Evolutionary conservation across 441 rosid genomes (phyloP).

Genomic region (Bocquillonia castaneifolia): DNA sequence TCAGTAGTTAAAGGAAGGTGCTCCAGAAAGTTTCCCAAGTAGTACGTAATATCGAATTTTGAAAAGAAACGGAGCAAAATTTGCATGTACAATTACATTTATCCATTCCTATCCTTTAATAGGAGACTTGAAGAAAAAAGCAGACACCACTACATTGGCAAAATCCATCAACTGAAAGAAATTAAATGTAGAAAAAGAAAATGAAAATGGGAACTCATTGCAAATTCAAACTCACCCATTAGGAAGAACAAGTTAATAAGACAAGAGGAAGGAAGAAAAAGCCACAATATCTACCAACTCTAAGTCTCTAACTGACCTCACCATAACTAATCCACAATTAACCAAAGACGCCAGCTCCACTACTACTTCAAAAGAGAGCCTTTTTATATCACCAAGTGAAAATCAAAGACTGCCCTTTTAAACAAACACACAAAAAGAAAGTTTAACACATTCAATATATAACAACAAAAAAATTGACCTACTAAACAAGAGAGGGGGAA

Average conservation of each 20-base stretch:
- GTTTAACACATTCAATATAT: background rate
- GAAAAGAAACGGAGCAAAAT: slow-evolving; percentile 11
- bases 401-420: background rate
- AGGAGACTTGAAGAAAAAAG: slow-evolving; percentile 4
- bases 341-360: slow-evolving; percentile 28
- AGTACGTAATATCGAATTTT: background rate
- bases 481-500: background rate
- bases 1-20: background rate
- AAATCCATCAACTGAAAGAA: slow-evolving; percentile 7
- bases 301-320: slow-evolving; percentile 27
- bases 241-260: slow-evolving; percentile 3
- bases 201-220: slow-evolving; percentile 6
- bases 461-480: slow-evolving; percentile 9
- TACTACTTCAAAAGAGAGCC: slow-evolving; percentile 4
- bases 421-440: background rate
- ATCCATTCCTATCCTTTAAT: background rate
- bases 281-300: slow-evolving; percentile 30
- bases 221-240: slow-evolving; percentile 10
- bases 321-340: slow-evolving; percentile 28
- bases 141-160: slow-evolving; percentile 9
- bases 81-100: background rate
- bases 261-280: slow-evolving; percentile 1
- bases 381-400: slow-evolving; percentile 15
- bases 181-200: background rate
- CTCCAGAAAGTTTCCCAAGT: slow-evolving; percentile 3